These are phyloP conservation scores for Syzygium grande DNA, from an alignment of 345 rosid genomes.

Conservation along the genomic window DNA sequence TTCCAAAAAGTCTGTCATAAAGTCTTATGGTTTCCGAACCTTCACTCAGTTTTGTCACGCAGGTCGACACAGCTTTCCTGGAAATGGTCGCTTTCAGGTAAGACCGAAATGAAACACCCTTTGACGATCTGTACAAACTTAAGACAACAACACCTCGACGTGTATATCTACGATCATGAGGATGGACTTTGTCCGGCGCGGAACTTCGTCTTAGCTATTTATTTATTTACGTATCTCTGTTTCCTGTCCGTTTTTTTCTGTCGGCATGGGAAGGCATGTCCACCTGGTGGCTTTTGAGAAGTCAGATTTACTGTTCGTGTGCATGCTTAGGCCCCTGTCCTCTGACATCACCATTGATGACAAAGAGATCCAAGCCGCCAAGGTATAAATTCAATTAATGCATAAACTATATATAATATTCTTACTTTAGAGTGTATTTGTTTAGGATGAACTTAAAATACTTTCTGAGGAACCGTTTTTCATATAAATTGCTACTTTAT, in stretches of 20 bases:
- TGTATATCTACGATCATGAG: neutral
- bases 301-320: constrained; percentile 40
- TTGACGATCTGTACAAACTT: neutral
- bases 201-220: neutral
- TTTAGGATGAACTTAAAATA: too few relatives aligned
- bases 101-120: neutral
- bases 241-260: neutral
- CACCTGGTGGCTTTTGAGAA: constrained; percentile 39
- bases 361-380: constrained; percentile 33
- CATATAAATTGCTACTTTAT: too few relatives aligned
- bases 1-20: neutral
- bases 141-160: neutral
- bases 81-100: constrained; percentile 47
- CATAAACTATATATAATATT: neutral
- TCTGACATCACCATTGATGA: constrained; percentile 26
- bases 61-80: constrained; percentile 34
- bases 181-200: neutral
- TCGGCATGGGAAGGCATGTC: constrained; percentile 23
- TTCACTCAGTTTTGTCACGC: neutral
- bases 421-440: neutral
- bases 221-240: neutral
- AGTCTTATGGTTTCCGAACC: neutral
- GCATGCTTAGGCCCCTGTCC: constrained; percentile 37
- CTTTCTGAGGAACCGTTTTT: neutral
- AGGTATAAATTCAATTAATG: constrained; percentile 9